Evolutionary conservation across 805 yeast species (phyloP), one percentile per base, ranked within the genome.

Genomic region (Candida golubevii): DNA sequence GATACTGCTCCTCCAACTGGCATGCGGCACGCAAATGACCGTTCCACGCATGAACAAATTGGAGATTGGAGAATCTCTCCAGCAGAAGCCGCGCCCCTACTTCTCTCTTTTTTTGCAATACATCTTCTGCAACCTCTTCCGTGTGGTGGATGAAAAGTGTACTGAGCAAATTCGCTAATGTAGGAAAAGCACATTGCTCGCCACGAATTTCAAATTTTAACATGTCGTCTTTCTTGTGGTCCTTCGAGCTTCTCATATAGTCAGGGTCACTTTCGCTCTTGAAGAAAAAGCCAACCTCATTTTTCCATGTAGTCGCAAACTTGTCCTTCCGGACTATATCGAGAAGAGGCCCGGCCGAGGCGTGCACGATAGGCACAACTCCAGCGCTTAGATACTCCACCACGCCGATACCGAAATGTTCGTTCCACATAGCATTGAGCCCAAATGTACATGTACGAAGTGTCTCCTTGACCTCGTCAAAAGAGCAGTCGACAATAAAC

Each of bases 391-490:
- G 72, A 60, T 89, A 88, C 63, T 93, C 99, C 7, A 93, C 99
- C 6, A 93, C 91, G 1, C 96, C 91, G 57, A 93, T 93, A 14
- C 99, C 99, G 63, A 93, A 93, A 68, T 93, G 99, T 69, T 93
- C 99, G 65, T 93, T 93, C 99, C 99, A 93, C 99, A 93, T 93
- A 28, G 96, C 89, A 58, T 93, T 91, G 33, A 93, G 70, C 6
- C 99, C 99, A 57, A 79, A 81, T 26, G 81, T 77, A 3, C 88
- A 77, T 11, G 62, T 66, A 10, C 67, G 55, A 30, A 95, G 69
- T 42, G 78, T 73, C 27, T 66, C 58, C 41, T 79, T 67, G 11
- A 95, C 81, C 13, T 71, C 74, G 1, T 70, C 72, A 67, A 87
- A 87, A 8, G 88, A 74, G 26, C 91, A 84, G 65, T 93, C 95